phyloP scores from a whole-genome alignment of 805 yeast species.

The Alloascoidea hylecoeti region DNA sequence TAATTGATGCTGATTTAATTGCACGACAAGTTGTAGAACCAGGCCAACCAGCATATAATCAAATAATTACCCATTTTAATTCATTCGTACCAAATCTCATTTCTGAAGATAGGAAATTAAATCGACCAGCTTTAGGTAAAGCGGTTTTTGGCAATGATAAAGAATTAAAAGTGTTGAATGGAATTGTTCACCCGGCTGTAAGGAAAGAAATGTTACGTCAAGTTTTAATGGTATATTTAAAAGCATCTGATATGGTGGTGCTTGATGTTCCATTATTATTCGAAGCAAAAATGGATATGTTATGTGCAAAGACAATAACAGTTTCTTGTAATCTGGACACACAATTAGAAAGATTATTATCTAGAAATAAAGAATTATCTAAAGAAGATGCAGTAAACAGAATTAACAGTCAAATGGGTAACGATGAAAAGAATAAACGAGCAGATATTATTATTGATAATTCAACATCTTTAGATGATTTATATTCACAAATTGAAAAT shows the following conservation, averaged over 20 bases:
- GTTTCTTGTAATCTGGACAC: slow-evolving; percentile 43
- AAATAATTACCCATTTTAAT: slow-evolving; percentile 48
- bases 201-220: slow-evolving; percentile 44
- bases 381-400: slow-evolving; percentile 57
- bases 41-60: slow-evolving; percentile 53
- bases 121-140: slow-evolving; percentile 64
- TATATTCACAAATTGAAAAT: slow-evolving; percentile 27
- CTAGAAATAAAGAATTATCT: slow-evolving; percentile 47
- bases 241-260: slow-evolving; percentile 45
- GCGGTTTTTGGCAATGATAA: slow-evolving; percentile 60
- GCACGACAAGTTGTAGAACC: slow-evolving; percentile 83
- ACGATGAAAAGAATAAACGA: slow-evolving; percentile 34
- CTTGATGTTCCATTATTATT: slow-evolving; percentile 86
- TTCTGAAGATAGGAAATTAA: slow-evolving; percentile 32
- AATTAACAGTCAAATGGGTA: slow-evolving; percentile 64
- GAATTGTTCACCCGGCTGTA: slow-evolving; percentile 83
- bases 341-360: slow-evolving; percentile 50
- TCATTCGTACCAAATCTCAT: slow-evolving; percentile 34
- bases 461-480: slow-evolving; percentile 26
- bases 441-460: slow-evolving; percentile 66
- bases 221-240: slow-evolving; percentile 41
- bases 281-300: slow-evolving; percentile 55
- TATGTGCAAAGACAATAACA: slow-evolving; percentile 62
- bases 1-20: slow-evolving; percentile 84
- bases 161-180: slow-evolving; percentile 47